Evolutionary conservation across 768 basidiomycete genomes (phyloP).

Genomic region (Rhodocollybia butyracea): DNA sequence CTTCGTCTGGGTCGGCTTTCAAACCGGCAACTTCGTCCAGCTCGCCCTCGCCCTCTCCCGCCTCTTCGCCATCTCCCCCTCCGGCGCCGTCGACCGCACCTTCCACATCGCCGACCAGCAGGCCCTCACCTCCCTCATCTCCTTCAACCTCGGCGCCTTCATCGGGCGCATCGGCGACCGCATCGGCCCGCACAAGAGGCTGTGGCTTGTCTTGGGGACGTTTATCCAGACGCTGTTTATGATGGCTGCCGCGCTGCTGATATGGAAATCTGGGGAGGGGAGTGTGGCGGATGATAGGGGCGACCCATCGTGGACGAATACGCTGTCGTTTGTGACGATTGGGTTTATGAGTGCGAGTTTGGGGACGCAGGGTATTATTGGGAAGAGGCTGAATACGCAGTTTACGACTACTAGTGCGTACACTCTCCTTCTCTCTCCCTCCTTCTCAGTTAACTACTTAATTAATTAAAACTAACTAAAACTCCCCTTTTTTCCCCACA

Average conservation of each 20-base stretch:
- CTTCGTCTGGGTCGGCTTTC: slow-evolving; percentile 85
- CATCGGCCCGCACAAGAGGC: slow-evolving; percentile 67
- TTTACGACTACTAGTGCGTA: slow-evolving; percentile 72
- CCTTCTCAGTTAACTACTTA: not conserved
- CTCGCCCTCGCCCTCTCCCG: slow-evolving; percentile 78
- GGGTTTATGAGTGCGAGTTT: slow-evolving; percentile 81
- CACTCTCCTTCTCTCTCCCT: not conserved
- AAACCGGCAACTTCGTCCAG: slow-evolving; percentile 77
- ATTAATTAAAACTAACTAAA: too few relatives aligned
- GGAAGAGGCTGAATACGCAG: slow-evolving; percentile 75
- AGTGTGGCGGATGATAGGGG: slow-evolving; percentile 53
- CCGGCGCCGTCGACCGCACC: slow-evolving; percentile 42
- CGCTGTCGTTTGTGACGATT: slow-evolving; percentile 63
- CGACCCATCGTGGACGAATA: slow-evolving; percentile 68
- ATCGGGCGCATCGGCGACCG: slow-evolving; percentile 83
- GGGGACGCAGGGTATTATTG: slow-evolving; percentile 85
- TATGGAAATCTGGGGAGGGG: slow-evolving; percentile 66
- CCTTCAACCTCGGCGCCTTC: slow-evolving; percentile 78
- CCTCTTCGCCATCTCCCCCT: slow-evolving; percentile 54
- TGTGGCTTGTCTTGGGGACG: slow-evolving; percentile 72
- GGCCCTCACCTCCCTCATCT: slow-evolving; percentile 73
- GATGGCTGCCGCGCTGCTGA: slow-evolving; percentile 64
- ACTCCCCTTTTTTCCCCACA: slow-evolving; percentile 26
- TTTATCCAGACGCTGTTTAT: slow-evolving; percentile 74
- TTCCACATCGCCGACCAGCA: slow-evolving; percentile 86